Conservation (phyloP, 2,329 filamentous ascomycete genomes). For the Talaromyces atroroseus region DNA sequence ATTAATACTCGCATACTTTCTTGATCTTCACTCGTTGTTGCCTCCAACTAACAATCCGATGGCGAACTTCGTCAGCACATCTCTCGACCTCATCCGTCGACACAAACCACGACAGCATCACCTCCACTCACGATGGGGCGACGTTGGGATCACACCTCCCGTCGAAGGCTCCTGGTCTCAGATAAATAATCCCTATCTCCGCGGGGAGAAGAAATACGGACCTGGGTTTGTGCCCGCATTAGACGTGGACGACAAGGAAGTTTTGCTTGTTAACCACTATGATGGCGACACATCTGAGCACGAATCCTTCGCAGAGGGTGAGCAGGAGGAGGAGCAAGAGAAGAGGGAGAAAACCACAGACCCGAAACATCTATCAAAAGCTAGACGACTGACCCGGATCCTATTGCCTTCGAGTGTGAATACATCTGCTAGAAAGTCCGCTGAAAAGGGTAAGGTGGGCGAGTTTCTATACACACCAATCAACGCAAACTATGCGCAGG, state of each 20-base stretch:
- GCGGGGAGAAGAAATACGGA: slow-evolving; percentile 20
- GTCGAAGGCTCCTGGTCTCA: slow-evolving; percentile 37
- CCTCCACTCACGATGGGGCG: slow-evolving; percentile 36
- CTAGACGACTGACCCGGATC: slow-evolving; percentile 10
- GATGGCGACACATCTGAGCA: slow-evolving; percentile 9
- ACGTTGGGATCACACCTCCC: slow-evolving; percentile 33
- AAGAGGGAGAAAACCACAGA: neutral
- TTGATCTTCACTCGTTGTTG: neutral
- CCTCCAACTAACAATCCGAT: slow-evolving; percentile 14
- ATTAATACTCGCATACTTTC: neutral
- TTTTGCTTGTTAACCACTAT: slow-evolving; percentile 5
- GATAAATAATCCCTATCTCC: slow-evolving; percentile 24
- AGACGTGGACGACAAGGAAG: slow-evolving; percentile 4
- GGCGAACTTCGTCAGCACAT: slow-evolving; percentile 25
- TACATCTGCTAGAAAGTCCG: slow-evolving; percentile 4
- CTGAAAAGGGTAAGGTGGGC: slow-evolving; percentile 7
- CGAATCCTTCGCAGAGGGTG: neutral
- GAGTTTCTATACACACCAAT: slow-evolving; percentile 34
- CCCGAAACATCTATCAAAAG: slow-evolving; percentile 11
- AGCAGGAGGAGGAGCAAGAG: slow-evolving; percentile 2
- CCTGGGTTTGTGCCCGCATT: slow-evolving; percentile 25
- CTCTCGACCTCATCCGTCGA: slow-evolving; percentile 28
- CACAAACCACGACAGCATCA: slow-evolving; percentile 20
- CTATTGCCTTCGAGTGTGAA: slow-evolving; percentile 10
- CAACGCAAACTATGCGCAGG: slow-evolving; percentile 25